These are phyloP conservation scores for Talaromyces stipitatus DNA, from an alignment of 495 filamentous ascomycete species.

Conservation along the genomic window DNA sequence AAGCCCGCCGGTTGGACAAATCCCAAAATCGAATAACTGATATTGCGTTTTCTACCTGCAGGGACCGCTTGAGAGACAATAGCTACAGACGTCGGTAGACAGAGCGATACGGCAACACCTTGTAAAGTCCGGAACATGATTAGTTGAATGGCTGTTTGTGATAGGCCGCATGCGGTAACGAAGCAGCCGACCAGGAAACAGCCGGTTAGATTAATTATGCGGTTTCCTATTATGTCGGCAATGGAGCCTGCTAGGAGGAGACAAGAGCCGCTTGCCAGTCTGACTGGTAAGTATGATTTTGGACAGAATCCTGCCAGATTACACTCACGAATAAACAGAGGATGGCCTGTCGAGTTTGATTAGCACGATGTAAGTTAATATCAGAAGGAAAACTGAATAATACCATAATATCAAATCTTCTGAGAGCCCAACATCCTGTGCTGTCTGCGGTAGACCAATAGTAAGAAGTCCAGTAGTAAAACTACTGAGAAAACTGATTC, in stretches of 20 bases:
- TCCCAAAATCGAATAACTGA: constrained; percentile 44
- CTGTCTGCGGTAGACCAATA: constrained; percentile 40
- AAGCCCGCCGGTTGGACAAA: constrained; percentile 45
- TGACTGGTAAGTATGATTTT: constrained; percentile 11
- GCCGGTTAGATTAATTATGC: constrained; percentile 36
- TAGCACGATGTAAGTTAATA: neutral
- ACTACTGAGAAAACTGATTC: constrained; percentile 29
- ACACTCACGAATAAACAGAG: constrained; percentile 4
- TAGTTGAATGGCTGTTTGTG: constrained; percentile 35
- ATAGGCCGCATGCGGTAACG: constrained; percentile 38
- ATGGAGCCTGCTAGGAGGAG: constrained; percentile 44
- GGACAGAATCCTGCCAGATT: neutral
- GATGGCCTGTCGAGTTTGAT: neutral
- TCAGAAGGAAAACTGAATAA: constrained; percentile 19
- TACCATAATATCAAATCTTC: constrained; percentile 38
- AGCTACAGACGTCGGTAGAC: constrained; percentile 42
- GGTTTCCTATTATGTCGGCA: constrained; percentile 42
- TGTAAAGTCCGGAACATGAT: constrained; percentile 45
- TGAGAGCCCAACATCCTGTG: constrained; percentile 27
- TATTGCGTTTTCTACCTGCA: constrained; percentile 36
- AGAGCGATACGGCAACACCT: constrained; percentile 41
- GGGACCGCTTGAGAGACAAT: constrained; percentile 39
- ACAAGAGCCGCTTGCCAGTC: constrained; percentile 37
- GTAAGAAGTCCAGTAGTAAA: constrained; percentile 35
- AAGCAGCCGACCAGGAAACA: constrained; percentile 34